phyloP scores from a whole-genome alignment of 495 filamentous ascomycete species.

The Neurospora cerealis region DNA sequence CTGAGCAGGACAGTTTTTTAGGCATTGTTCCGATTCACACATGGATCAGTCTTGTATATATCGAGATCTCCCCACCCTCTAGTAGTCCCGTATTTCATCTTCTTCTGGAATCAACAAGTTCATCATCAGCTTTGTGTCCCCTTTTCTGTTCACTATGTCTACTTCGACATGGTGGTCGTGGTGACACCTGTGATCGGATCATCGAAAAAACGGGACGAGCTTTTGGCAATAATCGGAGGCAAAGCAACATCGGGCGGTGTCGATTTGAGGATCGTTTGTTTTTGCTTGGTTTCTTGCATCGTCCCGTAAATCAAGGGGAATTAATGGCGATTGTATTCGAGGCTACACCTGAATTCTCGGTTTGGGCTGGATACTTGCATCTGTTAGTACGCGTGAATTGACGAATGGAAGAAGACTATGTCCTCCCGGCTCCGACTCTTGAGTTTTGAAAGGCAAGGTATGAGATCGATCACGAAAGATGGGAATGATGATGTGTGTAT shows the following conservation, averaged over 20 bases:
- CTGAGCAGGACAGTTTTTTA: neutral
- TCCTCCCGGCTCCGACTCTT: neutral
- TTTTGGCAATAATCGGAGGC: neutral
- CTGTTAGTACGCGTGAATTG: neutral
- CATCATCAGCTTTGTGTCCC: neutral
- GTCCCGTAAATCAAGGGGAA: accelerated
- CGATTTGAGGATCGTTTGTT: neutral
- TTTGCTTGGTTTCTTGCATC: neutral
- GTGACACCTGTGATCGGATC: neutral
- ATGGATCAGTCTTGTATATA: neutral
- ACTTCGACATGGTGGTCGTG: neutral
- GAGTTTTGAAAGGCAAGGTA: neutral
- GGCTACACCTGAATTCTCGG: neutral
- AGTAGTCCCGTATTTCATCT: neutral
- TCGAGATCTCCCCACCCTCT: neutral
- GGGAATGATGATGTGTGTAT: no score
- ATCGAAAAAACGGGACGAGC: neutral
- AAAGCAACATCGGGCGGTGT: neutral
- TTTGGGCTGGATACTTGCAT: neutral
- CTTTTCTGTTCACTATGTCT: neutral
- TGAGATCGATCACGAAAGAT: no score
- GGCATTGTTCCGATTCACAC: neutral
- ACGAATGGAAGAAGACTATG: neutral
- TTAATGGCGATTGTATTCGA: neutral
- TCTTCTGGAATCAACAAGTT: neutral